Conservation (phyloP, 2,329 filamentous ascomycete species). For the Calycina herbarum region DNA sequence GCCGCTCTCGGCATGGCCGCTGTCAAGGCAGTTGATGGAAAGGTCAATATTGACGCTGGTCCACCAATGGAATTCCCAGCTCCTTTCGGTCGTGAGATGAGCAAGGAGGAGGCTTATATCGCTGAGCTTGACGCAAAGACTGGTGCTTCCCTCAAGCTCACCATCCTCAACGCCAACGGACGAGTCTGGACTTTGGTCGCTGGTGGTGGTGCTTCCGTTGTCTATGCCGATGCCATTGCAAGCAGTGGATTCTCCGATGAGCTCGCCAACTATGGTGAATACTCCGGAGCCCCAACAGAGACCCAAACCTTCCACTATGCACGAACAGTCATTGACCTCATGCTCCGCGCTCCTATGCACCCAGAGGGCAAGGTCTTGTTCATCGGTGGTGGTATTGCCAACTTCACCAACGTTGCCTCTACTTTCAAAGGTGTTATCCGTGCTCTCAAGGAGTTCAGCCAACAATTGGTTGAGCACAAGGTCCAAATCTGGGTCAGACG, state of each 20-base stretch:
- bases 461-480: conserved; percentile 89
- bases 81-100: conserved; percentile 96
- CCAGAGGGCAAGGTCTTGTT: conserved; percentile 97
- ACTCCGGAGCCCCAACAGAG: conserved; percentile 98
- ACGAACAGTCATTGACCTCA: conserved; percentile 92
- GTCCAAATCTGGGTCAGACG: conserved; percentile 93
- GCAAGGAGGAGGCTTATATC: conserved; percentile 99
- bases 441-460: conserved; percentile 86
- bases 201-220: conserved; percentile 98
- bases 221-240: conserved; percentile 98
- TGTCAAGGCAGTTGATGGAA: conserved; percentile 62
- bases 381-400: conserved; percentile 99
- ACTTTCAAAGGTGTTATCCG: conserved; percentile 99
- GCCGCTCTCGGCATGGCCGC: conserved; percentile 81
- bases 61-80: conserved; percentile 99
- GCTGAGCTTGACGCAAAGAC: conserved; percentile 99
- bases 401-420: conserved; percentile 99
- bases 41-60: conserved; percentile 92
- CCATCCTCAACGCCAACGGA: conserved; percentile 86
- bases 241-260: conserved; percentile 93
- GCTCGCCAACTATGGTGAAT: conserved; percentile 99
- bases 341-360: conserved; percentile 84
- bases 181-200: conserved; percentile 98
- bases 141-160: conserved; percentile 97
- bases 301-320: conserved; percentile 99